Evolutionary conservation across 257 asterid genomes (phyloP), one percentile per base, ranked within the genome.

Genomic region (Fraxinus excelsior): DNA sequence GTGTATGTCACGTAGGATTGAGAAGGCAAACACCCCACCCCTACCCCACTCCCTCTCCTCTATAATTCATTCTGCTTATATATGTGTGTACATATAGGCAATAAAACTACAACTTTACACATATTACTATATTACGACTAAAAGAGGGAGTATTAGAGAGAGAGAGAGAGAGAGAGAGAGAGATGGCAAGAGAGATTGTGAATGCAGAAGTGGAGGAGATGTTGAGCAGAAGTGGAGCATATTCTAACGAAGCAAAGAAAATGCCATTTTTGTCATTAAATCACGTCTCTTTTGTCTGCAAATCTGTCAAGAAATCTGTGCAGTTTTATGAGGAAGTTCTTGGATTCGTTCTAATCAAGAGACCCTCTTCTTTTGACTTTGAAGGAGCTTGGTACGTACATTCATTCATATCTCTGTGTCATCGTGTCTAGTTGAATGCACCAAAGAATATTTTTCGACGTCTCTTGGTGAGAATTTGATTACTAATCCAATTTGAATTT

Each of bases 341-440:
- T 74, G 85, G 85, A 5, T 82, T 82, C 64, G 42, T 82, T 70
- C 85, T 82, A 4, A 71, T 82, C 56, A 82, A 79, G 32, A 74
- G 85, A 51, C 85, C 85, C 60, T 74, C 82, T 44, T 82, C 85
- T 16, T 82, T 82, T 53, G 46, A 78, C 31, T 82, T 82, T 64
- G 82, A 78, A 74, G 85, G 85, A 35, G 85, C 85, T 68, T 82
- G 82, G 85, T 82, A 31, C 12, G 53, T 79, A n/a, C 2, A 56
- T 56, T 51, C 62, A 29, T 29, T 37, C 40, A 37, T 37, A 37
- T 37, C 40, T 37, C 0, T 32, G 4, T 35, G 38, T 35, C 0
- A 35, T 35, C 8, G 1, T 35, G 38, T 35, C 38, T 35, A 35
- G 38, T 35, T 9, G 38, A 6, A 35, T 35, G 38, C 8, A 37